Base-by-base conservation (phyloP, 805 yeast species). In the Candida anglica region DNA sequence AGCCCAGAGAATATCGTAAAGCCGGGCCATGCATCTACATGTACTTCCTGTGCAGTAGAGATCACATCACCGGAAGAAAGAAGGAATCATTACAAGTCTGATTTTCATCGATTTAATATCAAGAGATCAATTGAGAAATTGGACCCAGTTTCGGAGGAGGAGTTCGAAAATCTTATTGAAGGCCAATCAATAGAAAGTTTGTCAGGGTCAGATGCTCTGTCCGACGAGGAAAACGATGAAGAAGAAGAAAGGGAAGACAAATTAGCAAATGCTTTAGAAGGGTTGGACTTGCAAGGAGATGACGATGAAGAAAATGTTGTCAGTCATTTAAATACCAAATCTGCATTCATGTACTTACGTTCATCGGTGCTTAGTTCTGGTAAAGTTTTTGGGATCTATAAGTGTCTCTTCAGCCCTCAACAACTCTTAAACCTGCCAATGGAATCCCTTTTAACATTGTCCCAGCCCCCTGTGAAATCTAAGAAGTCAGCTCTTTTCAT, bases 401-500 rank as follows among this genome's bases (percentile, higher is more conserved):
- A 86, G 47, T 58, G 80, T 0, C 44, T 84, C 13, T 76, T 86
- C 44, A 64, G 64, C 23, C 53, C 60, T 2, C 40, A 56, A 0
- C 63, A 65, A n/a, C 51, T 72, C 16, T 34, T 50, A 32, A 32
- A 38, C 0, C 47, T 59, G 2, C 93, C 95, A 0, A 42, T 75
- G 5, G 60, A 58, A n/a, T 51, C 71, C 0, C 44, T 86, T n/a
- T 47, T 50, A 19, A 30, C 46, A 19, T 71, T 71, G 71, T 44
- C 57, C 7, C 32, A 38, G 14, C 13, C 33, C 45, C 40, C 28
- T 26, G 42, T 27, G 33, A 51, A 46, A 3, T 40, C 48, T 0
- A 60, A 63, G 3, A 69, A 70, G 28, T 85, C 95, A 4, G 95
- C 95, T 0, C 57, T 93, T 9, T 75, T 93, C 45, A 86, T 93